A percentile compares a stretch with the other conserved stretches of the same genome.
phyloP scores from a whole-genome alignment of 1,284 basidiomycete species.

The Anthracocystis setariae region DNA sequence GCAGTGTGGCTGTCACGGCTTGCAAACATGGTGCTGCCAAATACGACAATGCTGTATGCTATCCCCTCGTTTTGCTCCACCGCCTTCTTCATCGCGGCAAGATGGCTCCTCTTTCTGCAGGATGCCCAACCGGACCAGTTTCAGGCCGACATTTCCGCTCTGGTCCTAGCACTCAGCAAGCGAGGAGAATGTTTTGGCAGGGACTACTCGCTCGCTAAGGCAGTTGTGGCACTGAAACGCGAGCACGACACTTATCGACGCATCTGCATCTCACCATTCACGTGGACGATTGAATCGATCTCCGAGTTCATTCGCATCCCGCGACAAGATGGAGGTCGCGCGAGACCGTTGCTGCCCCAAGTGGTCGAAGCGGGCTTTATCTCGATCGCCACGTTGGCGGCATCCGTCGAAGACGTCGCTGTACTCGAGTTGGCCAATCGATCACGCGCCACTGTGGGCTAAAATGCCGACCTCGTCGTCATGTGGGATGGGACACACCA shows the following conservation, averaged over 20 bases:
- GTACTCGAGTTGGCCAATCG: conserved; percentile 8
- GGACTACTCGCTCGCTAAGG: conserved; percentile 20
- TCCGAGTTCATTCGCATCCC: conserved; percentile 19
- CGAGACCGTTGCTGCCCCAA: not conserved
- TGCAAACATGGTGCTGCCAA: conserved; percentile 23
- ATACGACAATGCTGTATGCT: conserved; percentile 2
- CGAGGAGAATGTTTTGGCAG: conserved; percentile 11
- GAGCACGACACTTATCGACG: conserved; percentile 21
- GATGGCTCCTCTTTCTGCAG: conserved; percentile 30
- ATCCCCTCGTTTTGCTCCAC: conserved; percentile 23
- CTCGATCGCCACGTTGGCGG: conserved; percentile 23
- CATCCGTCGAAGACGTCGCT: conserved; percentile 12
- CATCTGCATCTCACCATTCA: conserved; percentile 35
- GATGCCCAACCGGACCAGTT: conserved; percentile 7
- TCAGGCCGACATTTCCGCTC: conserved; percentile 19
- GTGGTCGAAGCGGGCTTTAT: conserved; percentile 7
- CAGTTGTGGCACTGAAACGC: conserved; percentile 22
- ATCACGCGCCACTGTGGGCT: not conserved
- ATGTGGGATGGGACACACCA: no score
- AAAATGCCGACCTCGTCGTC: no score
- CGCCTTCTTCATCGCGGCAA: conserved; percentile 24
- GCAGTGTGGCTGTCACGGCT: conserved; percentile 30
- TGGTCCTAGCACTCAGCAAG: conserved; percentile 10
- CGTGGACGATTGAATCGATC: conserved; percentile 28
- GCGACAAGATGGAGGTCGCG: conserved; percentile 2